Percentiles rank a stretch among this genome's conserved stretches.
Conservation (phyloP, 495 filamentous ascomycete genomes). For the Geopyxis carbonaria region DNA sequence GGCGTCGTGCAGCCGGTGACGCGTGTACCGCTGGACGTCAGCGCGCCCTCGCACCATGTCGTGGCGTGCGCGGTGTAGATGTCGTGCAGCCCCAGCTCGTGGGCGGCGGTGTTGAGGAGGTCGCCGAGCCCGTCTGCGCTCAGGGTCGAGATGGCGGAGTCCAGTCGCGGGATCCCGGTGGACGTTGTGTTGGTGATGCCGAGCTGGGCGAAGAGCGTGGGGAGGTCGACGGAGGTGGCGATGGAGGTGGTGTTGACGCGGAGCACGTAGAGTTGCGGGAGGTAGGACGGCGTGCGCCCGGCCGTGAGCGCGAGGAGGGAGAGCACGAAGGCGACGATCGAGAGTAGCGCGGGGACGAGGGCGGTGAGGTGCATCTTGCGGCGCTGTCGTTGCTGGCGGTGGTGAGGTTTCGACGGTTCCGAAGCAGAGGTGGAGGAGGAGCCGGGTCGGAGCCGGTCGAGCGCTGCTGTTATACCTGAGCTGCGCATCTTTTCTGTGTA, state of each 20-base stretch:
- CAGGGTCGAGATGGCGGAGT: not conserved
- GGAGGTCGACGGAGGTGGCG: slow-evolving; percentile 8
- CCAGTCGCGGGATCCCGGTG: slow-evolving; percentile 4
- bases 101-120: slow-evolving; percentile 13
- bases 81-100: slow-evolving; percentile 16
- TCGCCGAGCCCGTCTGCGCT: not conserved
- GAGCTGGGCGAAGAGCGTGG: not conserved
- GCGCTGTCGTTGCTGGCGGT: too few species aligned
- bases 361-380: slow-evolving; percentile 18
- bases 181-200: slow-evolving; percentile 7
- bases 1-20: slow-evolving; percentile 14
- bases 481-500: too few species aligned
- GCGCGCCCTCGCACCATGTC: slow-evolving; percentile 16
- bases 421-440: too few species aligned
- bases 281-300: slow-evolving; percentile 11
- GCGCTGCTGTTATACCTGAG: too few species aligned
- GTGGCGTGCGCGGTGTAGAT: slow-evolving; percentile 18
- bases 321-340: slow-evolving; percentile 14
- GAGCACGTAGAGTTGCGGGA: slow-evolving; percentile 18
- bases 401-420: too few species aligned
- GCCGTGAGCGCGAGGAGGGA: slow-evolving; percentile 16
- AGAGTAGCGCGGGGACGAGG: slow-evolving; percentile 16
- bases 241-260: slow-evolving; percentile 14
- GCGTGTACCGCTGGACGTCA: not conserved
- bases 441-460: too few species aligned